Evolutionary conservation across 441 rosid genomes (phyloP).

Genomic region (Kokia cookei): DNA sequence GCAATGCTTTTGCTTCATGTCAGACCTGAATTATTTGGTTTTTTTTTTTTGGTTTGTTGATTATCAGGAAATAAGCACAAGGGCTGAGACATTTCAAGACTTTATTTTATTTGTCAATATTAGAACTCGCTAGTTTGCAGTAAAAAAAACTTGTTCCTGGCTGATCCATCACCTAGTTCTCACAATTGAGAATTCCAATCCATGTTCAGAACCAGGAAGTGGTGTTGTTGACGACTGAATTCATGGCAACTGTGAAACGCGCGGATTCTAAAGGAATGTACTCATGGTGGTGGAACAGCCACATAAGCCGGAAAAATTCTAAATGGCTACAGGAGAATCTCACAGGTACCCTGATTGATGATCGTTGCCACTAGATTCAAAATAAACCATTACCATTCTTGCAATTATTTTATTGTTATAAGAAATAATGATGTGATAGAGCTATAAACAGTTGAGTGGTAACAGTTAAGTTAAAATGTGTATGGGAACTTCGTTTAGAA

Average conservation of each 20-base stretch:
- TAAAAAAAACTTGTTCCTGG: background rate
- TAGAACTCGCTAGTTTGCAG: background rate
- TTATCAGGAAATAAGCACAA: constrained; percentile 8
- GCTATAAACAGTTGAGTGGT: background rate
- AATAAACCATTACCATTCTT: background rate
- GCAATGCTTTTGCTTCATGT: background rate
- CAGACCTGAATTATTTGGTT: constrained; percentile 8
- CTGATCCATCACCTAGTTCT: constrained; percentile 13
- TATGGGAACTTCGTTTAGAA: background rate
- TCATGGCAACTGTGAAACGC: constrained; percentile 49
- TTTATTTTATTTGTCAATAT: background rate
- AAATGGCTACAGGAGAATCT: constrained; percentile 98
- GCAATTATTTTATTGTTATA: background rate
- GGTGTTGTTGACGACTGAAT: constrained; percentile 24
- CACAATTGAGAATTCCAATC: background rate
- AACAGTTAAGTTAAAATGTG: background rate
- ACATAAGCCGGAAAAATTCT: constrained; percentile 84
- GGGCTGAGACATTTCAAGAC: background rate
- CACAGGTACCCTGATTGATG: constrained; percentile 43
- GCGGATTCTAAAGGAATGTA: constrained; percentile 53
- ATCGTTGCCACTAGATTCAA: background rate
- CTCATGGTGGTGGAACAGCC: constrained; percentile 99
- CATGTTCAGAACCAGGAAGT: background rate
- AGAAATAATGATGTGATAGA: background rate
- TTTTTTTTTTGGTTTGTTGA: background rate